Percentiles rank a stretch among this genome's conserved stretches.
These are phyloP conservation scores for Barnettozyma sucrosica DNA, from an alignment of 805 yeast species.

Conservation along the genomic window DNA sequence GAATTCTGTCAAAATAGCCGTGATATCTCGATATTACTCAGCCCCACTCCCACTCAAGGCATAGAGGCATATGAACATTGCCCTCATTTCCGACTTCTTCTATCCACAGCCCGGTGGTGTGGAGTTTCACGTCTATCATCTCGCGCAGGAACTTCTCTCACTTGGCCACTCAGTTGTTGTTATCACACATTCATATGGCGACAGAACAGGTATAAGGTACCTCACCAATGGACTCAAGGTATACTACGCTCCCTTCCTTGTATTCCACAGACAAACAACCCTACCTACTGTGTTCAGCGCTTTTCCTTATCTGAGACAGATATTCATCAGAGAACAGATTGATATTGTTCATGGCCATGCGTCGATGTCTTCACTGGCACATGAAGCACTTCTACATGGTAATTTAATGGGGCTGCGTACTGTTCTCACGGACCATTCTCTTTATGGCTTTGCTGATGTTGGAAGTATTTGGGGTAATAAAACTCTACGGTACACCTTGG, in stretches of 20 bases:
- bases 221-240: slow-evolving; percentile 89
- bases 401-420: slow-evolving; percentile 89
- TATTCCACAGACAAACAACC: slow-evolving; percentile 76
- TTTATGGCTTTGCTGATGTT: slow-evolving; percentile 88
- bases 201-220: slow-evolving; percentile 74
- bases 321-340: slow-evolving; percentile 77
- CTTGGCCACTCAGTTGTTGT: slow-evolving; percentile 83
- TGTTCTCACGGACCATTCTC: slow-evolving; percentile 91
- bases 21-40: background rate
- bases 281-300: slow-evolving; percentile 86
- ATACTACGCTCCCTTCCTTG: slow-evolving; percentile 79
- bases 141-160: slow-evolving; percentile 74
- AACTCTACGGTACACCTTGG: slow-evolving; percentile 71
- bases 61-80: slow-evolving; percentile 15
- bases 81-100: slow-evolving; percentile 90
- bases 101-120: slow-evolving; percentile 99
- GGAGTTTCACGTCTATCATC: slow-evolving; percentile 88
- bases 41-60: background rate
- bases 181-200: slow-evolving; percentile 83
- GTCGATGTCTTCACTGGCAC: slow-evolving; percentile 77
- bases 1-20: background rate
- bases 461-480: slow-evolving; percentile 84
- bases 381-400: slow-evolving; percentile 88
- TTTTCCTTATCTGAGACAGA: slow-evolving; percentile 80
- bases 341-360: slow-evolving; percentile 96